Evolutionary conservation across 305 asterid species (phyloP).

Genomic region (Salvia sclarea): DNA sequence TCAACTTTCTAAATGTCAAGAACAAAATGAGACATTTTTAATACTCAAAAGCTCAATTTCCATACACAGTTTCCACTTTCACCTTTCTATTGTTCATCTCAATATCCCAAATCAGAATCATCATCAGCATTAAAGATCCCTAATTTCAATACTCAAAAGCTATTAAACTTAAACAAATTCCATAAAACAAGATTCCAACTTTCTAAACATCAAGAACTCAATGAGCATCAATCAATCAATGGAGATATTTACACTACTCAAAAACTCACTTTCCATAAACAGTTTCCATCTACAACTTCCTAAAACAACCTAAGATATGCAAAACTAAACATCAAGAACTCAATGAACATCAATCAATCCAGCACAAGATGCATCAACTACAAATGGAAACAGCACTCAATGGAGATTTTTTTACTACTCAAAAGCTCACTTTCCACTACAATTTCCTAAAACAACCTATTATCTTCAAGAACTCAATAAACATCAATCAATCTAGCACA

Average conservation of each 20-base stretch:
- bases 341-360: background rate
- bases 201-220: too few relatives aligned
- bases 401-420: too few relatives aligned
- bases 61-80: background rate
- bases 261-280: background rate
- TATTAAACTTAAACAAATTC: background rate
- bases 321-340: constrained; percentile 8
- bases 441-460: too few relatives aligned
- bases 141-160: background rate
- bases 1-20: too few relatives aligned
- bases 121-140: too few relatives aligned
- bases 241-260: too few relatives aligned
- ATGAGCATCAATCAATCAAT: background rate
- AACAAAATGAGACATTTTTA: too few relatives aligned
- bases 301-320: background rate
- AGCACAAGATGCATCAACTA: constrained; percentile 9
- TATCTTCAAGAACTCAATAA: background rate
- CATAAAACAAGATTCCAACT: background rate
- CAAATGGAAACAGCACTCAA: background rate
- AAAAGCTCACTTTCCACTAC: too few relatives aligned
- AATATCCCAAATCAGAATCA: too few relatives aligned
- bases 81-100: too few relatives aligned
- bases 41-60: too few relatives aligned
- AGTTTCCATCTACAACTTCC: background rate
- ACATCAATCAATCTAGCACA: background rate